Base-by-base conservation (phyloP, 1,284 basidiomycete genomes). In the Ustilago curta region DNA sequence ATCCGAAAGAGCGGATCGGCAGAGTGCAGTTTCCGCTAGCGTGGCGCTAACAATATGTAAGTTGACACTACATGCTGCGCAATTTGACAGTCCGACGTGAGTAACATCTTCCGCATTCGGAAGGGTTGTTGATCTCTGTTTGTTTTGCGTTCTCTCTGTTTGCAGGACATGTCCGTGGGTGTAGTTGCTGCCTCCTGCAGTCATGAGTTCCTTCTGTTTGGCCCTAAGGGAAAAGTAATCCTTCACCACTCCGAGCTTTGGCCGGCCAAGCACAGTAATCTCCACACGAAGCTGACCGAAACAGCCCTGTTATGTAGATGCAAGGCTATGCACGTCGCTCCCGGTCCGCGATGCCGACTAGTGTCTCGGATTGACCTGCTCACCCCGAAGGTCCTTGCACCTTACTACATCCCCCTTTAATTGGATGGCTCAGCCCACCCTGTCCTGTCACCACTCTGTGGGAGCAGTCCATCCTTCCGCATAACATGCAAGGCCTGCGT, bases 21-120 rank as follows among this genome's bases (percentile, higher is more conserved):
- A 25, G 25, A 29, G 14, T 12, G 25, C 25, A 29, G 25, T 45
- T 45, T n/a, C 39, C 49, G 58, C 47, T 50, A 44, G 53, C 59
- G 32, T 48, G 49, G 44, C 21, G 19, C 31, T 18, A n/a, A n/a
- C n/a, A 27, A 29, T 52, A 9, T 8, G n/a, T n/a, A n/a, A n/a
- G n/a, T n/a, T n/a, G n/a, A n/a, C n/a, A n/a, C n/a, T 37, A 42
- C 23, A 12, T 16, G 45, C 25, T 64, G 67, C 67, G 19, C 57
- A 52, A 47, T 60, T 70, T 70, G 67, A 64, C 67, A 70, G 51
- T 60, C 61, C 67, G 61, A 59, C 53, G 25, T 56, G 48, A 56
- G 45, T 62, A 69, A 63, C 59, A 63, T 69, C 67, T 69, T 69
- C 57, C 67, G 60, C 67, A 63, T 69, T 50, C 32, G 67, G 60